Conservation (phyloP, 805 yeast species). For the Barnettozyma salicaria region DNA sequence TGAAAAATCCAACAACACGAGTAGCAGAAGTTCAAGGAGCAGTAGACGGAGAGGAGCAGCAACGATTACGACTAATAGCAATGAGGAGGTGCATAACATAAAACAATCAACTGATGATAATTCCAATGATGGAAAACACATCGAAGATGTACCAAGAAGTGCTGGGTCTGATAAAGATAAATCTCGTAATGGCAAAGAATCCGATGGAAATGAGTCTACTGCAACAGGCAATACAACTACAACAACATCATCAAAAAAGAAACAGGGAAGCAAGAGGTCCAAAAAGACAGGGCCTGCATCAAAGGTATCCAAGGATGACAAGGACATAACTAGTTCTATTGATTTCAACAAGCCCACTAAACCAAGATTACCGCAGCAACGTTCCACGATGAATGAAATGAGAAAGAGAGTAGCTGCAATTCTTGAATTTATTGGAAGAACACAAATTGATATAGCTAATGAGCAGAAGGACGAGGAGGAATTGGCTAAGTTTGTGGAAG, state of each 20-base stretch:
- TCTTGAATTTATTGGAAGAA: slow-evolving; percentile 81
- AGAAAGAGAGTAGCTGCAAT: slow-evolving; percentile 84
- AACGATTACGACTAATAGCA: background rate
- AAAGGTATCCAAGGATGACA: background rate
- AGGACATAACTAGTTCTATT: slow-evolving; percentile 31
- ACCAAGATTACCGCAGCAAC: slow-evolving; percentile 77
- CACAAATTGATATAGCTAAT: slow-evolving; percentile 74
- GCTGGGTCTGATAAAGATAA: slow-evolving; percentile 2
- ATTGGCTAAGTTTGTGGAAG: slow-evolving; percentile 42
- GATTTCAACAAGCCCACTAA: slow-evolving; percentile 66
- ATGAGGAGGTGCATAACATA: slow-evolving; percentile 4
- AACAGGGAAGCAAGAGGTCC: slow-evolving; percentile 13
- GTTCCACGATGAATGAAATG: slow-evolving; percentile 76
- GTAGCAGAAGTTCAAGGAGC: slow-evolving; percentile 7
- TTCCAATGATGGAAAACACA: slow-evolving; percentile 8
- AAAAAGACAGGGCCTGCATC: slow-evolving; percentile 9
- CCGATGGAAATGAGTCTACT: slow-evolving; percentile 18
- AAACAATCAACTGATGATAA: slow-evolving; percentile 7
- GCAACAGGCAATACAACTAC: slow-evolving; percentile 5
- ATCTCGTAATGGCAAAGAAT: slow-evolving; percentile 7
- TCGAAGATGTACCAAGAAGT: slow-evolving; percentile 4
- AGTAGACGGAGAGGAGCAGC: slow-evolving; percentile 10
- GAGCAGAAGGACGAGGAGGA: slow-evolving; percentile 59
- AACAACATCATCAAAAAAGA: slow-evolving; percentile 1
- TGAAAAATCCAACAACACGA: slow-evolving; percentile 4